Evolutionary conservation across 2,329 filamentous ascomycete species (phyloP).

Genomic region (Botrytis tulipae): DNA sequence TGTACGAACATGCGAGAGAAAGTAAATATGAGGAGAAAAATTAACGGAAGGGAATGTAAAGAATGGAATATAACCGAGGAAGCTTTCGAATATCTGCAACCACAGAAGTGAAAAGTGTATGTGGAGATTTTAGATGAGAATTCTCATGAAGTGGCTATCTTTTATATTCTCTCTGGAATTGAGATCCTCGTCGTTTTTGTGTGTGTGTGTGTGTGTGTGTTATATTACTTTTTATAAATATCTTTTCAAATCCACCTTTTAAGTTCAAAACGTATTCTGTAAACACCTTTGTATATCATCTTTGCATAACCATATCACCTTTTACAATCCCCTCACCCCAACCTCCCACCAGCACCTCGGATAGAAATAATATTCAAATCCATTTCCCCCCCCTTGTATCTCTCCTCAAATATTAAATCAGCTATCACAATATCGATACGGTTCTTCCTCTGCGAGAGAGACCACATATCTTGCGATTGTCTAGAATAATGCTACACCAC

Average conservation of each 20-base stretch:
- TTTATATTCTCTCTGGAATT: not conserved
- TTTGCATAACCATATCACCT: not conserved
- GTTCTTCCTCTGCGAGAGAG: no score
- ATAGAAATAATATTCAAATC: no score
- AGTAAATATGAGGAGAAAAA: not conserved
- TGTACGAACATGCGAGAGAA: not conserved
- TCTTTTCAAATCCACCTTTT: not conserved
- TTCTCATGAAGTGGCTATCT: not conserved
- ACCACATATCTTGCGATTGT: no score
- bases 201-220: no score
- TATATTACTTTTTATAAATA: not conserved
- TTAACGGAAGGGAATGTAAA: not conserved
- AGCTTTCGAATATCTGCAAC: not conserved
- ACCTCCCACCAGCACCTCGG: no score
- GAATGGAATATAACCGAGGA: not conserved
- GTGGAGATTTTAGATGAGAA: not conserved
- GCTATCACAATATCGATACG: no score
- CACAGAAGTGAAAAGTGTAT: not conserved
- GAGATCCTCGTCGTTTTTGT: not conserved
- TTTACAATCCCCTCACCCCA: not conserved
- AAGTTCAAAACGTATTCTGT: fast-evolving
- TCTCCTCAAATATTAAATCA: no score
- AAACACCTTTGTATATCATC: no score
- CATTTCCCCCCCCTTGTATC: no score
- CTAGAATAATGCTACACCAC: no score